Conservation (phyloP, 1,284 basidiomycete genomes). For the Schizopora paradoxa region DNA sequence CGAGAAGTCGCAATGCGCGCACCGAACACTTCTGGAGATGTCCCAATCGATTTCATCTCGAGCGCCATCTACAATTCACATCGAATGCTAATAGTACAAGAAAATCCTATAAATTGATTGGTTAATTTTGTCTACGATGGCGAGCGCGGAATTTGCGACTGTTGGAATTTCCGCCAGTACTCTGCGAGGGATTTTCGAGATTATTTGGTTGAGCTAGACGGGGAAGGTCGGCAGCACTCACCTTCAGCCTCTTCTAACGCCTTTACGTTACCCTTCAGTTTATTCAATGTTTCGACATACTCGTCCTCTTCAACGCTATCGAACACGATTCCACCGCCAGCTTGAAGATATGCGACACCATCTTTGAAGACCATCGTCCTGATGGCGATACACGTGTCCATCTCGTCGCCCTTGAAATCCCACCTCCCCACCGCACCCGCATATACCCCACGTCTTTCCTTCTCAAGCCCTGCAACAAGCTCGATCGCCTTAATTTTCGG, state of each 20-base stretch:
- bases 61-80: no score
- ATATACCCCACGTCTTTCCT: conserved; percentile 91
- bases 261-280: conserved; percentile 82
- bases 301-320: conserved; percentile 98
- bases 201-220: conserved; percentile 10
- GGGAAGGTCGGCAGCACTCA: conserved; percentile 37
- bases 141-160: conserved; percentile 27
- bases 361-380: conserved; percentile 98
- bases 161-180: conserved; percentile 64
- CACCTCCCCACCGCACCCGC: conserved; percentile 97
- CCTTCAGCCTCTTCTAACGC: conserved; percentile 89
- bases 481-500: conserved; percentile 99
- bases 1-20: no score
- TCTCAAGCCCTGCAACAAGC: conserved; percentile 82
- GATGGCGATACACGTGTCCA: conserved; percentile 99
- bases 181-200: conserved; percentile 34
- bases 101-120: conserved; percentile 4
- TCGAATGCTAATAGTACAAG: no score
- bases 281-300: conserved; percentile 94
- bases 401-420: conserved; percentile 91
- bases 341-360: conserved; percentile 89
- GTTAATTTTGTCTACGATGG: conserved; percentile 2
- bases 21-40: no score
- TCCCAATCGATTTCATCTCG: no score
- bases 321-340: conserved; percentile 96